Base-by-base conservation (phyloP, 1,284 basidiomycete genomes). In the Lentinula novae-zelandiae region DNA sequence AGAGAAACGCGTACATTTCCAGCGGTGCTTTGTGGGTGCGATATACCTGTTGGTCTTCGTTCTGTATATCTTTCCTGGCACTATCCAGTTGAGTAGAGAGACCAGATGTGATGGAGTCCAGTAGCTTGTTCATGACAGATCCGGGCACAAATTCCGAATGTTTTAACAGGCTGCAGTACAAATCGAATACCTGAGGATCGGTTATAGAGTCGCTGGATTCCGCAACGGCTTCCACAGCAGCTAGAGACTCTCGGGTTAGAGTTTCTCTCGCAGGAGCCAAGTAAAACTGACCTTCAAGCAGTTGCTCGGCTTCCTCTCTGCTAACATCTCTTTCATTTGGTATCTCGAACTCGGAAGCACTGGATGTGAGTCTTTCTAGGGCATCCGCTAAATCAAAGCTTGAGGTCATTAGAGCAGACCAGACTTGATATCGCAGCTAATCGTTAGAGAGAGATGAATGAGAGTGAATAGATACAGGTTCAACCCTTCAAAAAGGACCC, bases 1-100 rank as follows among this genome's bases (percentile, higher is more conserved):
- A 73, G 20, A 96, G 76, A 71, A 96, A 97, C 3, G 89, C 90
- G 72, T 93, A 96, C 78, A 90, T 87, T 72, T 97, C 95, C 54
- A 97, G 77, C 0, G 92, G 84, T 0, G 72, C 69, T 70, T 89
- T 89, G 74, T 95, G 93, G 0, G 80, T 72, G 65, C 84, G 76
- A 62, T 89, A 85, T 0, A 82, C 81, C 52, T 91, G 83, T 63
- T 88, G 86, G 58, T 93, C 89, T 20, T 87, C 86, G 38, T 85
- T 77, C 33, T 90, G 87, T 38, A 89, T 71, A 62, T 92, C 87
- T 57, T 80, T 80, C 39, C 81, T 70, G 3, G 89, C 84, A 10
- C 82, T 77, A 10, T 94, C 91, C 53, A 91, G 77, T 71, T 93
- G 86, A 1, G 83, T 72, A 53, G 82, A 80, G 62, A 94, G 81